Evolutionary conservation across 192 early-diverging fungal genomes (phyloP).

Genomic region (Entrophospora sp.): DNA sequence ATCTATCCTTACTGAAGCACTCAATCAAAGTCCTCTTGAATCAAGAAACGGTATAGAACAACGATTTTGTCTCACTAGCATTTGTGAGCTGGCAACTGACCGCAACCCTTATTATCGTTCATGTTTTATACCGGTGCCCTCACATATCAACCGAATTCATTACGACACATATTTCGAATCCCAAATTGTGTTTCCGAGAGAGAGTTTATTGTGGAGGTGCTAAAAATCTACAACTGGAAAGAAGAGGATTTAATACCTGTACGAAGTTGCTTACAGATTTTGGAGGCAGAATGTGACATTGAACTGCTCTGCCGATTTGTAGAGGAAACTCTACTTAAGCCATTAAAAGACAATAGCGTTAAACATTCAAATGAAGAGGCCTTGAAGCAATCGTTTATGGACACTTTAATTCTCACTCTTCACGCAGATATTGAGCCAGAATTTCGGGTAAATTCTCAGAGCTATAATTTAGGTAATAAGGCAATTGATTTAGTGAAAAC

Average conservation of each 20-base stretch:
- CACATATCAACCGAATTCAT: conserved; percentile 9
- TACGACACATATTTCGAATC: neutral
- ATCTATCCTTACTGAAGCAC: conserved; percentile 10
- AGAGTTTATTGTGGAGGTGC: neutral
- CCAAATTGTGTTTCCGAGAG: neutral
- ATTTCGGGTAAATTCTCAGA: neutral
- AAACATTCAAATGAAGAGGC: conserved; percentile 2
- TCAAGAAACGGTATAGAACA: neutral
- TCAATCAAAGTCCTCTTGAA: neutral
- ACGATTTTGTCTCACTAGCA: neutral
- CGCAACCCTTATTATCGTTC: conserved; percentile 10
- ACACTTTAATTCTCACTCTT: neutral
- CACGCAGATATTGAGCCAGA: neutral
- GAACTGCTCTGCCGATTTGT: conserved; percentile 5
- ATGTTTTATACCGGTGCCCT: conserved; percentile 12
- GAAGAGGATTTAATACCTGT: neutral
- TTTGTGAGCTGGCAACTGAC: neutral
- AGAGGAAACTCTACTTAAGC: neutral
- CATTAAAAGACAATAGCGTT: conserved; percentile 9
- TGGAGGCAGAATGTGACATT: neutral
- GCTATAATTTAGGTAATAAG: neutral
- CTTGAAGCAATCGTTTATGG: neutral
- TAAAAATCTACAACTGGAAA: neutral
- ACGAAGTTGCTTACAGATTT: neutral
- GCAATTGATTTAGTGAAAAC: neutral